phyloP scores from a whole-genome alignment of 768 basidiomycete genomes.

The Suillus subalutaceus region DNA sequence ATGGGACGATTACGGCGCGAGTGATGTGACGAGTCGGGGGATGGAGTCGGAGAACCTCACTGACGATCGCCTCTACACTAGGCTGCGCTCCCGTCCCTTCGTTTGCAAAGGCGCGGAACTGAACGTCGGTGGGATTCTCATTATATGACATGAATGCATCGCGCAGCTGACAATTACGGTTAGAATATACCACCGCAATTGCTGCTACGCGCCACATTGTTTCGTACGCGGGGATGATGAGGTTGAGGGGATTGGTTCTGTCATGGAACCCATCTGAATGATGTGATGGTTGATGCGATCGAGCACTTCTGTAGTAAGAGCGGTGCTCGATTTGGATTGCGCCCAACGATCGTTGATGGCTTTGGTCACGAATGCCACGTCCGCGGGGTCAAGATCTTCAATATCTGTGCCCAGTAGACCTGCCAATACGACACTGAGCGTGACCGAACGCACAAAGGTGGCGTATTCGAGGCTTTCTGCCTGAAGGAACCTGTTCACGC shows the following conservation, averaged over 20 bases:
- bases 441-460: constrained; percentile 41
- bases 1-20: constrained; percentile 24
- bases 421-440: constrained; percentile 40
- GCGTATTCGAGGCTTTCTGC: constrained; percentile 27
- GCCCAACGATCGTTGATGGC: constrained; percentile 41
- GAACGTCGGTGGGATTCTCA: constrained; percentile 27
- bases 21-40: constrained; percentile 54
- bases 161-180: constrained; percentile 19
- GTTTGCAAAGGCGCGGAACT: constrained; percentile 30
- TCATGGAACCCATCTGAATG: constrained; percentile 41
- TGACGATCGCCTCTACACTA: constrained; percentile 40
- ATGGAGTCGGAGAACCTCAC: constrained; percentile 50
- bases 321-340: constrained; percentile 42
- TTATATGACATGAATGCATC: constrained; percentile 34
- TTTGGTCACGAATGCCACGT: constrained; percentile 37
- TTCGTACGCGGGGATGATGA: constrained; percentile 58
- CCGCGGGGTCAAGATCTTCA: constrained; percentile 31
- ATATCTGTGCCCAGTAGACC: constrained; percentile 39
- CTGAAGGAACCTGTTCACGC: not conserved
- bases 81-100: constrained; percentile 17
- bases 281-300: constrained; percentile 38
- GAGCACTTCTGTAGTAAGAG: constrained; percentile 26
- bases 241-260: constrained; percentile 42
- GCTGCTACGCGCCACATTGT: constrained; percentile 61
- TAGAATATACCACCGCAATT: constrained; percentile 35